Base-by-base conservation (phyloP, 2,329 filamentous ascomycete species). In the Arthrobotrys entomopaga region DNA sequence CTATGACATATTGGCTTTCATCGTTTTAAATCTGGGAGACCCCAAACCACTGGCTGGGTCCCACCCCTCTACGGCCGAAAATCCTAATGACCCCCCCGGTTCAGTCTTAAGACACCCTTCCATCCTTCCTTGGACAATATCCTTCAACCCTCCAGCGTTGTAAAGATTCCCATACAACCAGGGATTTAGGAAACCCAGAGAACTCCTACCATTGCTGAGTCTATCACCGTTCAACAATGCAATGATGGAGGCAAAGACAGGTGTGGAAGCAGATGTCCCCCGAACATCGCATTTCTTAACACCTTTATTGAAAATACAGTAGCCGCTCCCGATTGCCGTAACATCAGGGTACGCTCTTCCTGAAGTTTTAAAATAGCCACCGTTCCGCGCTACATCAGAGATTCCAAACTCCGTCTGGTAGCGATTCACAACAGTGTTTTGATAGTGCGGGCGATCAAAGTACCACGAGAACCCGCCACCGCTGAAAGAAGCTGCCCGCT, bases 191-290 rank as follows among this genome's bases (percentile, higher is more conserved):
- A 83, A 83, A 0, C 83, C 82, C 0, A 83, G 64, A 0, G 81
- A 78, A 11, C 65, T 75, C 78, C 85, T 84, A 4, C 85, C 85
- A 6, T 80, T 81, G 0, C 83, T 80, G 16, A 89, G 79, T 34
- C 87, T 82, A 0, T 85, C 87, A 77, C 90, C 88, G 76, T 90
- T 90, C 69, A 90, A 81, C 4, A 90, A 83, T 0, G 86, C 82
- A 46, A 91, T 81, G 54, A 90, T 83, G 3, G 83, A 85, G 0
- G 86, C 85, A 22, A 87, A 86, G 0, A 87, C 81, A 0, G 89
- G 89, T 0, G 86, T 80, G 0, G 88, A 84, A 34, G 87, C 85
- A 38, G 83, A 85, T 3, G 84, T 86, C 10, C 86, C 86, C 16
- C 82, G 83, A 26, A 86, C 78, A 5, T 78, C 77, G 4, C 79